Evolutionary conservation across 495 filamentous ascomycete species (phyloP).

Genomic region (Symbiotaphrina buchneri): DNA sequence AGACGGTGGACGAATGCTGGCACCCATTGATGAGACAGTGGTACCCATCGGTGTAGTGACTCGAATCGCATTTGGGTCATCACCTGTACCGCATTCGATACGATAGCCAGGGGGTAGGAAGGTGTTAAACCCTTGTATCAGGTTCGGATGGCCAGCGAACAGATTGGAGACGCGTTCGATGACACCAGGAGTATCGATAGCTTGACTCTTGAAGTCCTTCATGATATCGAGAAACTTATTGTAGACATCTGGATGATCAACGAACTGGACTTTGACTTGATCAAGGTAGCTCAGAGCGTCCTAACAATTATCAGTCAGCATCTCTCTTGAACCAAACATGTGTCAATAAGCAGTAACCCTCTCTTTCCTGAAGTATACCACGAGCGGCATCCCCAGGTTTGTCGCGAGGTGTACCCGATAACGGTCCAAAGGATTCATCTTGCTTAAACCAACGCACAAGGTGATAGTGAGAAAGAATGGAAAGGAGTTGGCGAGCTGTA

Average conservation of each 20-base stretch:
- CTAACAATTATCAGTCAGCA: constrained; percentile 20
- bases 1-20: constrained; percentile 22
- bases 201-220: constrained; percentile 99
- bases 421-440: too few relatives aligned
- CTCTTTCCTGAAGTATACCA: constrained; percentile 6
- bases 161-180: constrained; percentile 94
- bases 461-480: too few relatives aligned
- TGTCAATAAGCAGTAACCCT: constrained; percentile 1
- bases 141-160: constrained; percentile 86
- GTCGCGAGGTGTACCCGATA: too few relatives aligned
- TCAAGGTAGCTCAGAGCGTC: constrained; percentile 95
- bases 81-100: constrained; percentile 83
- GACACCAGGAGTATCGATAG: constrained; percentile 94
- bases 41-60: constrained; percentile 92
- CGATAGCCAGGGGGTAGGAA: constrained; percentile 93
- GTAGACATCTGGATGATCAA: constrained; percentile 92
- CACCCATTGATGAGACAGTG: constrained; percentile 32
- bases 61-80: constrained; percentile 84
- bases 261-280: constrained; percentile 96
- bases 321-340: constrained; percentile 3
- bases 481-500: too few relatives aligned
- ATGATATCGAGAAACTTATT: constrained; percentile 97
- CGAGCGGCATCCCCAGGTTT: not conserved
- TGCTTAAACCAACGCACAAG: too few relatives aligned
- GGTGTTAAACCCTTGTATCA: constrained; percentile 98